These are phyloP conservation scores for Aurantiochytrium sp. DNA, from an alignment of 108 stramenopile species.

Conservation along the genomic window DNA sequence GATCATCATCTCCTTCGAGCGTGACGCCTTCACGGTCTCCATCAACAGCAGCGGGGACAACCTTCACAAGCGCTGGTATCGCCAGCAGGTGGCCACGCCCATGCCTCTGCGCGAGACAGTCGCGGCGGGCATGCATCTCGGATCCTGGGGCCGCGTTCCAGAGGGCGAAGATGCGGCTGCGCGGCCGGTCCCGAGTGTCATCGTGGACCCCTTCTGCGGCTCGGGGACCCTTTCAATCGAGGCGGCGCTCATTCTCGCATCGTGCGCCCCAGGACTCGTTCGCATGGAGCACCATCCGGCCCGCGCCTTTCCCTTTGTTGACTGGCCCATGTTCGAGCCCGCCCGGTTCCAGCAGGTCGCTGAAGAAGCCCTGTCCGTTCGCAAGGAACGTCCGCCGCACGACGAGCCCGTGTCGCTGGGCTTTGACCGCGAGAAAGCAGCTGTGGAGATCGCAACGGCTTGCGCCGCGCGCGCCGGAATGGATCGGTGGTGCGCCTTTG, in stretches of 20 bases:
- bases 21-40: background rate
- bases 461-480: background rate
- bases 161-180: background rate
- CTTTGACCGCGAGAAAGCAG: background rate
- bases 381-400: background rate
- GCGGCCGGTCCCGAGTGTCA: background rate
- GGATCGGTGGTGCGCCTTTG: background rate
- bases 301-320: background rate
- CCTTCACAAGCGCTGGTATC: conserved; percentile 1
- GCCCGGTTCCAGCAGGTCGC: background rate
- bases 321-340: background rate
- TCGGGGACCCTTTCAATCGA: background rate
- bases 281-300: background rate
- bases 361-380: background rate
- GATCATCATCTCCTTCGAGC: background rate
- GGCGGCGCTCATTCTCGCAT: background rate
- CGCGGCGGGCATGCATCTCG: background rate
- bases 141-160: background rate
- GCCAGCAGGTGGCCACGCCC: background rate
- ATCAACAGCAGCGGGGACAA: conserved; percentile 6
- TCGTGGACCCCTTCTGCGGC: conserved; percentile 23
- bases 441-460: background rate
- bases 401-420: background rate
- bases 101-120: background rate
- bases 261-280: background rate